Percentiles rank a stretch among this genome's conserved stretches.
Evolutionary conservation across 2,329 filamentous ascomycete species (phyloP).

Genomic region (Pestalotiopsis sp.): DNA sequence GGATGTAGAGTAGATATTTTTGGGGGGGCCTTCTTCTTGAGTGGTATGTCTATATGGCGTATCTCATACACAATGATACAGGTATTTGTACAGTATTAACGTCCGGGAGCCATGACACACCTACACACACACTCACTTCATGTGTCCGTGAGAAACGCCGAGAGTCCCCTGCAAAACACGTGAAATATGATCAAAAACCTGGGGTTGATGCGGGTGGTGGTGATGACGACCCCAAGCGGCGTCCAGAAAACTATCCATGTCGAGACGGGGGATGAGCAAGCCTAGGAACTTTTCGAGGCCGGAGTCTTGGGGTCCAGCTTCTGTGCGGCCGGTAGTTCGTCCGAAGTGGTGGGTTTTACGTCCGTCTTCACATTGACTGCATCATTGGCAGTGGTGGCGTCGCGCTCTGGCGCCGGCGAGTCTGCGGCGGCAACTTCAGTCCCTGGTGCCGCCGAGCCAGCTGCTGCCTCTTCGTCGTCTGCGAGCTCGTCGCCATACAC

Average conservation of each 20-base stretch:
- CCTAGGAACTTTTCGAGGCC: neutral
- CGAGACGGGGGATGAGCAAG: neutral
- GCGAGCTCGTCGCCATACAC: conserved; percentile 88
- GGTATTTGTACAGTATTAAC: conserved; percentile 9
- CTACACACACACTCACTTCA: neutral
- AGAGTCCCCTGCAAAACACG: conserved; percentile 3
- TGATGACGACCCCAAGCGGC: neutral
- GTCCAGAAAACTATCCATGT: neutral
- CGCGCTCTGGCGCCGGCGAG: conserved; percentile 20
- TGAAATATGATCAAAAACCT: neutral
- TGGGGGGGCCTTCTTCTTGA: neutral
- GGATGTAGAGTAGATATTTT: conserved; percentile 1
- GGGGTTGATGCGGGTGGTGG: neutral
- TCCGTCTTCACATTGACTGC: neutral
- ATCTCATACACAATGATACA: conserved; percentile 11
- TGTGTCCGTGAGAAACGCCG: neutral
- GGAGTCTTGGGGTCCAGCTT: conserved; percentile 1
- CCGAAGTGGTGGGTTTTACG: conserved; percentile 1
- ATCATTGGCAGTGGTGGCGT: neutral
- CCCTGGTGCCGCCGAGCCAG: conserved; percentile 22
- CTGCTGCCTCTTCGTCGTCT: conserved; percentile 50
- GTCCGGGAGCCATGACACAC: neutral
- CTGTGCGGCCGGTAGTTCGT: neutral
- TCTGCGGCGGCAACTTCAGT: conserved; percentile 23
- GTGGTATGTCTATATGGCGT: conserved; percentile 8